phyloP scores from a whole-genome alignment of 768 basidiomycete genomes.

The Paxillus ammoniavirescens region DNA sequence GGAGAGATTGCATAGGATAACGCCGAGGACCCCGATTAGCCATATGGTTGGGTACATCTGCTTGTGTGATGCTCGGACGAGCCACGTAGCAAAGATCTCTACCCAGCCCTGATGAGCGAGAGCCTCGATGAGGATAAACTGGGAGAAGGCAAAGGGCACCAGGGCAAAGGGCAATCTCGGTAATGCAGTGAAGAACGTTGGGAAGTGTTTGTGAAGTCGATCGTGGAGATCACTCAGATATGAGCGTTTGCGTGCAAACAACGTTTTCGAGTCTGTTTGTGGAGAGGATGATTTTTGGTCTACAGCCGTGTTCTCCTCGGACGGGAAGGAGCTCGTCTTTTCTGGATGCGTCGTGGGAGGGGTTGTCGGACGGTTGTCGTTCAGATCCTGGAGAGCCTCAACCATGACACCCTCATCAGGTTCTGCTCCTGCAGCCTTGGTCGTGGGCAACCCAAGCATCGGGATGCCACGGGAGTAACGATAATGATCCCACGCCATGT shows the following conservation, averaged over 20 bases:
- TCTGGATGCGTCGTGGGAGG: not conserved
- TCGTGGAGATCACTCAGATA: not conserved
- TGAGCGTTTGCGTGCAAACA: not conserved
- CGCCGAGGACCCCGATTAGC: slow-evolving; percentile 68
- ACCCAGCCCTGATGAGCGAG: slow-evolving; percentile 87
- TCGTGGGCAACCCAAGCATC: slow-evolving; percentile 8
- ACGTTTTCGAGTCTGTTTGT: not conserved
- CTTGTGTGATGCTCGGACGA: slow-evolving; percentile 41
- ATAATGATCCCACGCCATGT: slow-evolving; percentile 60
- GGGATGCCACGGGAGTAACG: slow-evolving; percentile 31
- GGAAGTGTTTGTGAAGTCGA: slow-evolving; percentile 48
- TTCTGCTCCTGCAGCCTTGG: not conserved
- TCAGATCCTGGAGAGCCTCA: not conserved
- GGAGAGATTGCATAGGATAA: slow-evolving; percentile 76
- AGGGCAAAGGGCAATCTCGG: slow-evolving; percentile 77
- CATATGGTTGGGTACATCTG: slow-evolving; percentile 54
- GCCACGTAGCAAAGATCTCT: slow-evolving; percentile 72
- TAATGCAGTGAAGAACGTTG: slow-evolving; percentile 65
- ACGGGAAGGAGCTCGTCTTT: not conserved
- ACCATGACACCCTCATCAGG: not conserved
- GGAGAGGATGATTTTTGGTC: not conserved
- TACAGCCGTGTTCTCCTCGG: slow-evolving; percentile 4
- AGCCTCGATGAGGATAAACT: slow-evolving; percentile 91
- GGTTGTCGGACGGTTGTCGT: not conserved
- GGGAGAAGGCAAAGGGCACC: slow-evolving; percentile 89